Conservation (phyloP, 192 early-diverging fungal genomes). For the Paraglomus brasilianum region DNA sequence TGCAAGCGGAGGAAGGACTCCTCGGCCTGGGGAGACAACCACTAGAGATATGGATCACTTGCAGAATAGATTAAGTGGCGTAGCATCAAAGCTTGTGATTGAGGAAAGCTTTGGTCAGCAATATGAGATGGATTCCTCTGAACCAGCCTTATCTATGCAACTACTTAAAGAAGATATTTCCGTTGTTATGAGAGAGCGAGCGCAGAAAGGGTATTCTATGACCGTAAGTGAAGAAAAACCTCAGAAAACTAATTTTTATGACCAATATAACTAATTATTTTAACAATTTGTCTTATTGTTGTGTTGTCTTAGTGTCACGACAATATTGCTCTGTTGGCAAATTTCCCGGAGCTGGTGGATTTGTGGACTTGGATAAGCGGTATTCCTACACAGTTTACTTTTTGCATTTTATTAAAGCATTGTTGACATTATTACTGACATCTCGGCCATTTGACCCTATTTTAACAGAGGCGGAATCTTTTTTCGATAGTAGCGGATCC, state of each 20-base stretch:
- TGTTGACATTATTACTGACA: conserved; percentile 14
- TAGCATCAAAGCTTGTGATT: conserved; percentile 15
- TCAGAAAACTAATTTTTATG: too few species aligned
- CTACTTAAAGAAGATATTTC: conserved; percentile 66
- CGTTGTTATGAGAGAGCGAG: conserved; percentile 76
- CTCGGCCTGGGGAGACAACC: conserved; percentile 18
- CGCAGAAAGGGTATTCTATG: conserved; percentile 74
- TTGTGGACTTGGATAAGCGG: conserved; percentile 54
- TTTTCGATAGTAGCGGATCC: conserved; percentile 40
- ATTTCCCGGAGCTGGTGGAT: conserved; percentile 47
- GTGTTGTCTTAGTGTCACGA: conserved; percentile 40
- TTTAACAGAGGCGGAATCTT: conserved; percentile 39
- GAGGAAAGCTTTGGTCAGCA: conserved; percentile 33
- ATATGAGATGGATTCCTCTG: background rate
- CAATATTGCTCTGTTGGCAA: conserved; percentile 49
- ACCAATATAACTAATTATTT: too few species aligned
- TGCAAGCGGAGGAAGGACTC: conserved; percentile 16
- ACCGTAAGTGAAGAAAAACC: conserved; percentile 55
- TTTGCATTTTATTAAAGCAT: conserved; percentile 34
- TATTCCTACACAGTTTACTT: conserved; percentile 36
- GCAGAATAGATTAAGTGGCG: conserved; percentile 16
- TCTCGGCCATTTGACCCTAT: too few species aligned
- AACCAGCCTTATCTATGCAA: background rate
- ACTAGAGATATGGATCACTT: background rate
- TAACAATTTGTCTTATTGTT: too few species aligned